A percentile compares a stretch with the other conserved stretches of the same genome.
phyloP scores from a whole-genome alignment of 73 alveolate species.

The Blepharisma japonicum region DNA sequence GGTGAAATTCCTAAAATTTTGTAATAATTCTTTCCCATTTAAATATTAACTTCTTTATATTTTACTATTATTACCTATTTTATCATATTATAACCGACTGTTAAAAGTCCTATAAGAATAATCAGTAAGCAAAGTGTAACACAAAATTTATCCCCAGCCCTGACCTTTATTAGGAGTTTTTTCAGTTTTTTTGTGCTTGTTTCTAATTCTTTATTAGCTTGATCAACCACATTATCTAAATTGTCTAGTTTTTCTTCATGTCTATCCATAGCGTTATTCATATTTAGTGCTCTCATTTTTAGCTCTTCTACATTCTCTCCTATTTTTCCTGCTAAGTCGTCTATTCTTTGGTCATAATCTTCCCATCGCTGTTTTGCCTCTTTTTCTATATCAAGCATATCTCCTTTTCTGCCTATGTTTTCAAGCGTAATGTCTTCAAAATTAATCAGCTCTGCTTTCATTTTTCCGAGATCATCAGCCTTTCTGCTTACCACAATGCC shows the following conservation, averaged over 20 bases:
- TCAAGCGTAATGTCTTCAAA: not conserved
- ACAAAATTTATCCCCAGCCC: slow-evolving; percentile 19
- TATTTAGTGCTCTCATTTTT: not conserved
- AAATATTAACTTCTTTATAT: too few species aligned
- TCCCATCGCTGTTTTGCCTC: not conserved
- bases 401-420: slow-evolving; percentile 7
- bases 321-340: not conserved
- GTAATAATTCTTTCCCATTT: not conserved
- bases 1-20: not conserved
- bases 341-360: not conserved
- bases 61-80: too few species aligned
- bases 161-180: not conserved
- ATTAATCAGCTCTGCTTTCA: not conserved
- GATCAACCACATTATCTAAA: not conserved
- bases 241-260: slow-evolving; percentile 4
- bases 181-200: not conserved
- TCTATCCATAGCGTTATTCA: not conserved
- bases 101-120: not conserved
- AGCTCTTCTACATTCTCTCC: not conserved
- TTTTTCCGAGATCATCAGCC: not conserved
- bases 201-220: not conserved
- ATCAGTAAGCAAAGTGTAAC: not conserved
- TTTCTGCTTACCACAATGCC: not conserved
- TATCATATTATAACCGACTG: not conserved
- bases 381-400: not conserved